Evolutionary conservation across 164 flowering plant species (phyloP).

Genomic region (Piper longum): DNA sequence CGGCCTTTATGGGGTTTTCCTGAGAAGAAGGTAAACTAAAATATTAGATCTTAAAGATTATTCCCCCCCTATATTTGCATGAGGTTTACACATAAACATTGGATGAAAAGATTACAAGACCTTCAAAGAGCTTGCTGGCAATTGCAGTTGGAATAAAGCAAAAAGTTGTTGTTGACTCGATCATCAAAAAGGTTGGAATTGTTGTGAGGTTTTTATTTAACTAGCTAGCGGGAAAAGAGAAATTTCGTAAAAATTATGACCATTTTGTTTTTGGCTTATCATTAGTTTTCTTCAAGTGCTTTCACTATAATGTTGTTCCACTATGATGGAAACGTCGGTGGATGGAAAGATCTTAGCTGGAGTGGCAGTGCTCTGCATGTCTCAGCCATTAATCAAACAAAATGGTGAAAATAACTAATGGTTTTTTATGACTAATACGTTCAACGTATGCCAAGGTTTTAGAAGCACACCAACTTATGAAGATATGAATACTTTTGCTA

Average conservation of each 20-base stretch:
- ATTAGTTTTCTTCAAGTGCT: slow-evolving; percentile 52
- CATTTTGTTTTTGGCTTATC: not conserved
- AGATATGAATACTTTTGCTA: not conserved
- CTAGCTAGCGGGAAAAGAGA: not conserved
- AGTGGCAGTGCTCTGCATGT: slow-evolving; percentile 51
- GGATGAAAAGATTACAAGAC: slow-evolving; percentile 23
- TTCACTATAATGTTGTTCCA: slow-evolving; percentile 81
- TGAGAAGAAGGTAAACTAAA: slow-evolving; percentile 17
- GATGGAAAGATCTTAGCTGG: slow-evolving; percentile 69
- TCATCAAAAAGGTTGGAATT: slow-evolving; percentile 54
- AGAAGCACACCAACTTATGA: no score
- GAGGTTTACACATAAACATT: not conserved
- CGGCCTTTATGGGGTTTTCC: slow-evolving; percentile 60
- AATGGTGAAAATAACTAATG: slow-evolving; percentile 34
- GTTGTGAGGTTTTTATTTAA: not conserved
- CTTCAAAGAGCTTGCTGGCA: slow-evolving; percentile 47
- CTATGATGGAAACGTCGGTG: slow-evolving; percentile 69
- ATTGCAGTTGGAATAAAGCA: slow-evolving; percentile 82
- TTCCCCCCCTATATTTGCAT: not conserved
- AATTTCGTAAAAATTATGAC: not conserved
- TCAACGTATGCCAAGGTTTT: not conserved
- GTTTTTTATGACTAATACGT: not conserved
- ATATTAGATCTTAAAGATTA: not conserved
- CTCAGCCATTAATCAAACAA: slow-evolving; percentile 68
- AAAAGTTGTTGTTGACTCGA: slow-evolving; percentile 40